A percentile compares a stretch with the other conserved stretches of the same genome.
Conservation (phyloP, 2,329 filamentous ascomycete species). For the Colletotrichum orbiculare region DNA sequence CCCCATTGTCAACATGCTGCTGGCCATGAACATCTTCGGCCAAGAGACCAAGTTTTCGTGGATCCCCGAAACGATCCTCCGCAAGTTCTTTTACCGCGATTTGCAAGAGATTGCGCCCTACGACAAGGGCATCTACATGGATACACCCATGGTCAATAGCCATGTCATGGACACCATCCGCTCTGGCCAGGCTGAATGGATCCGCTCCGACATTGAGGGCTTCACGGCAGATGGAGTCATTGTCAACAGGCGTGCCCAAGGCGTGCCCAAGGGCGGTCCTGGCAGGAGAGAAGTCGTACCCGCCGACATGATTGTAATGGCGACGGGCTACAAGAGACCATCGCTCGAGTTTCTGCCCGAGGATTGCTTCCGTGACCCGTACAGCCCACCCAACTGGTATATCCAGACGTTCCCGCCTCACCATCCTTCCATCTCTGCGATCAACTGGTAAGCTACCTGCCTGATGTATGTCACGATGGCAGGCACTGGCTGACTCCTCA, state of each 20-base stretch:
- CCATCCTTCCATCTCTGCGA: slow-evolving; percentile 79
- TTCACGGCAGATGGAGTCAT: slow-evolving; percentile 72
- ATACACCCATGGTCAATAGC: slow-evolving; percentile 89
- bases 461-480: neutral
- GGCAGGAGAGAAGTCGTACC: slow-evolving; percentile 74
- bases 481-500: slow-evolving; percentile 1
- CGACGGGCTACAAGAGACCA: slow-evolving; percentile 83
- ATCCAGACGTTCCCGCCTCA: slow-evolving; percentile 84
- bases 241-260: slow-evolving; percentile 78
- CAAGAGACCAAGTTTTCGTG: slow-evolving; percentile 80
- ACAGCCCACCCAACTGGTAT: slow-evolving; percentile 87
- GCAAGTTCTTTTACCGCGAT: slow-evolving; percentile 85
- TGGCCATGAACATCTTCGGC: slow-evolving; percentile 83
- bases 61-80: slow-evolving; percentile 81
- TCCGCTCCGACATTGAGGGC: slow-evolving; percentile 80
- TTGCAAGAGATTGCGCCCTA: slow-evolving; percentile 78
- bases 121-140: slow-evolving; percentile 80
- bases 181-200: slow-evolving; percentile 77
- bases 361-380: slow-evolving; percentile 78
- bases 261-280: slow-evolving; percentile 80
- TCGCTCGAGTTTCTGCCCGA: slow-evolving; percentile 78
- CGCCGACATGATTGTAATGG: slow-evolving; percentile 84
- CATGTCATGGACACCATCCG: slow-evolving; percentile 83
- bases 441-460: slow-evolving; percentile 65
- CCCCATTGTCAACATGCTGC: slow-evolving; percentile 75